phyloP scores from a whole-genome alignment of 805 yeast species.

The Metschnikowia orientalis region DNA sequence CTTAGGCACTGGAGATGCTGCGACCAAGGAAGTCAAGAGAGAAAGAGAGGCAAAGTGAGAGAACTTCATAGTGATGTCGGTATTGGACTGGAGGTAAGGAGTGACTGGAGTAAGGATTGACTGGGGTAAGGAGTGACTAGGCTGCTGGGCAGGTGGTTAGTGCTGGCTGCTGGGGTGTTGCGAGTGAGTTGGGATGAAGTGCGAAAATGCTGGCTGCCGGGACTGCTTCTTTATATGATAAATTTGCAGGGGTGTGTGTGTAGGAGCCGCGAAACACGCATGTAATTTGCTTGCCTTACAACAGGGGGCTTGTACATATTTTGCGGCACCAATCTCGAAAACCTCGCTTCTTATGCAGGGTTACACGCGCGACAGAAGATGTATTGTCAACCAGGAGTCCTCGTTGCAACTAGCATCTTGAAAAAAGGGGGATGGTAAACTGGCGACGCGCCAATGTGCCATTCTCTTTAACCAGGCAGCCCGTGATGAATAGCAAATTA shows the following conservation, averaged over 20 bases:
- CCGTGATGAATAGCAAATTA: too few species aligned
- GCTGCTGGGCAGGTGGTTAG: too few species aligned
- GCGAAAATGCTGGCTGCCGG: neutral
- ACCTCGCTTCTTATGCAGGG: too few species aligned
- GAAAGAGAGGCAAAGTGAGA: conserved; percentile 7
- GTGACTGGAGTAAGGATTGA: conserved; percentile 7
- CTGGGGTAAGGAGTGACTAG: conserved; percentile 1
- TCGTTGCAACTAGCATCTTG: too few species aligned
- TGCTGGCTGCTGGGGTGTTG: conserved; percentile 1
- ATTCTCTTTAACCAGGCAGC: too few species aligned
- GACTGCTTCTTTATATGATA: conserved; percentile 1
- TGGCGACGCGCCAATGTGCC: too few species aligned
- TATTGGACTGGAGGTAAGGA: neutral
- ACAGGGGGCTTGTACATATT: conserved; percentile 1
- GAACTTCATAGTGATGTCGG: conserved; percentile 8
- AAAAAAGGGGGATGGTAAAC: too few species aligned
- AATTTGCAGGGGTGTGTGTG: neutral
- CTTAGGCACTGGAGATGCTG: conserved; percentile 10
- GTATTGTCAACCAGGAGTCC: too few species aligned
- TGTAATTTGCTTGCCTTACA: neutral
- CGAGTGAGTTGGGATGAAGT: conserved; percentile 1
- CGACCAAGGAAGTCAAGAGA: conserved; percentile 7
- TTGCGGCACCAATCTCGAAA: too few species aligned
- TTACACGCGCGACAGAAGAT: too few species aligned
- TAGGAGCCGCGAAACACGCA: conserved; percentile 6